A percentile compares a stretch with the other conserved stretches of the same genome.
These are phyloP conservation scores for Silene noctiflora DNA, from an alignment of 179 eudicot species.

Conservation along the genomic window DNA sequence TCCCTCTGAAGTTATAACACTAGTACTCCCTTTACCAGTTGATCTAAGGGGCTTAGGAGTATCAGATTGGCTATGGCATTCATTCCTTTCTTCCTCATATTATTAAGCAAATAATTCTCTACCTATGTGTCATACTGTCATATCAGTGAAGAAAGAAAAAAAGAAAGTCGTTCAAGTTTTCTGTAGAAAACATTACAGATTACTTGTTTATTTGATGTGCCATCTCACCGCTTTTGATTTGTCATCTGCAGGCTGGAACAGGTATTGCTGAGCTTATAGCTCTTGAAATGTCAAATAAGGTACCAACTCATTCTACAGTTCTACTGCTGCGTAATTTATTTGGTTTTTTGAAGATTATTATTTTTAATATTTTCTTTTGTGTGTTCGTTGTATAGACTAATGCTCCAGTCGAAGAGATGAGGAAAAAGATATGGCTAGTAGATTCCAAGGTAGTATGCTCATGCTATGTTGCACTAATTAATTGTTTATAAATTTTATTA, in stretches of 20 bases:
- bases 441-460: slow-evolving; percentile 75
- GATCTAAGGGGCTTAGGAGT: no score
- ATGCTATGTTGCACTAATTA: background rate
- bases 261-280: slow-evolving; percentile 97
- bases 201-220: background rate
- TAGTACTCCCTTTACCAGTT: no score
- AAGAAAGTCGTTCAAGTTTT: background rate
- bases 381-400: slow-evolving; percentile 45
- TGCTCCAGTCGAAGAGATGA: slow-evolving; percentile 64
- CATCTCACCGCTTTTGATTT: slow-evolving; percentile 19
- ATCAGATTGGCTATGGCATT: background rate
- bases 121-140: background rate
- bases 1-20: no score
- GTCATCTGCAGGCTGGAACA: slow-evolving; percentile 74
- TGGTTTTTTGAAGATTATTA: background rate
- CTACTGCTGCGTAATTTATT: background rate
- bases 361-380: background rate
- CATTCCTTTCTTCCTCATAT: no score
- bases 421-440: slow-evolving; percentile 83
- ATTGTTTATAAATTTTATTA: background rate
- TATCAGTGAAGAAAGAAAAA: background rate
- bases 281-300: slow-evolving; percentile 85
- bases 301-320: slow-evolving; percentile 21
- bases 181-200: background rate
- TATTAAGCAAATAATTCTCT: background rate